These are phyloP conservation scores for Domatiomyces globalis DNA, from an alignment of 2,329 filamentous ascomycete species.

Conservation along the genomic window DNA sequence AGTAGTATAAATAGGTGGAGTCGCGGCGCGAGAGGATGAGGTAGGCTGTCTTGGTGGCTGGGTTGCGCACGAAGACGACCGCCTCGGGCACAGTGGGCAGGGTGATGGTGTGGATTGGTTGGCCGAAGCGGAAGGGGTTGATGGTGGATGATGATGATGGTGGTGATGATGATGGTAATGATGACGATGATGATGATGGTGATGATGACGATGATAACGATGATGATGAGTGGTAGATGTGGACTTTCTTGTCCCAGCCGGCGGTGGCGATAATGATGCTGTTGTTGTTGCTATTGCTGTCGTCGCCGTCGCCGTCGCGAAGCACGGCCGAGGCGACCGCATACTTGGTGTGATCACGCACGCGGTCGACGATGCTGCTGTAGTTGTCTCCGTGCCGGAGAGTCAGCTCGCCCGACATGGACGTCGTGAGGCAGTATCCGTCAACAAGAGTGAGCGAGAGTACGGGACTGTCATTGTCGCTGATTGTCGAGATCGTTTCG, in stretches of 20 bases:
- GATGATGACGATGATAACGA: not conserved
- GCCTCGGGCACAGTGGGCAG: constrained; percentile 44
- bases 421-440: constrained; percentile 37
- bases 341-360: constrained; percentile 46
- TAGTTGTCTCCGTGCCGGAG: constrained; percentile 32
- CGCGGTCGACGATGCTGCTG: constrained; percentile 17
- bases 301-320: constrained; percentile 17
- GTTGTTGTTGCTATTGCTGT: constrained; percentile 10
- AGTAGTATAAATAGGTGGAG: constrained; percentile 46
- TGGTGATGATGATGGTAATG: not conserved
- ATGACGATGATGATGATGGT: not conserved
- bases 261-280: constrained; percentile 35
- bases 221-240: constrained; percentile 32
- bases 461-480: constrained; percentile 28
- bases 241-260: constrained; percentile 46
- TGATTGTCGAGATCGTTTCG: not conserved
- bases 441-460: constrained; percentile 34
- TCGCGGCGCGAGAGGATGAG: constrained; percentile 43
- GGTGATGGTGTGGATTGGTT: constrained; percentile 30
- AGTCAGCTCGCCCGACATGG: constrained; percentile 45
- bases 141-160: no score
- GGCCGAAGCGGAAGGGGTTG: constrained; percentile 23
- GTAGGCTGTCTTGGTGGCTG: constrained; percentile 33
- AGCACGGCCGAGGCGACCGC: constrained; percentile 27
- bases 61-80: constrained; percentile 38